These are phyloP conservation scores for Phoenix roebelenii DNA, from an alignment of 176 grass and related monocot species.

Conservation along the genomic window DNA sequence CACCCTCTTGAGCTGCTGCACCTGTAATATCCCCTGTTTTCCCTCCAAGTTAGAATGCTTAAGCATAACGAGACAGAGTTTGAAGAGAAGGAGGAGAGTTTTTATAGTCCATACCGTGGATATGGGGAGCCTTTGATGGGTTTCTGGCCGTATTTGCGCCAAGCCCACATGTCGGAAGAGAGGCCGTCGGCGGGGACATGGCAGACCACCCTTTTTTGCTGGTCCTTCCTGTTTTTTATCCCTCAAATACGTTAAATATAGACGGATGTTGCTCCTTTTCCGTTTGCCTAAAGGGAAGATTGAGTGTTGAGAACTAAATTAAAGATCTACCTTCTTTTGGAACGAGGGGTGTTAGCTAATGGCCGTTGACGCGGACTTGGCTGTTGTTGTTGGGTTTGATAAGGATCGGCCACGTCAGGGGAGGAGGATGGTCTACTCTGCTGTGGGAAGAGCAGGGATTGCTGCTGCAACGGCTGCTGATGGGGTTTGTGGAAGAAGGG, in stretches of 20 bases:
- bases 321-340: slow-evolving; percentile 29
- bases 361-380: background rate
- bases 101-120: slow-evolving; percentile 44
- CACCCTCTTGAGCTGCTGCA: slow-evolving; percentile 94
- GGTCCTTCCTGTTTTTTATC: slow-evolving; percentile 57
- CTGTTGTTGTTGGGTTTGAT: background rate
- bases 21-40: slow-evolving; percentile 75
- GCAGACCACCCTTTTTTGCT: slow-evolving; percentile 77
- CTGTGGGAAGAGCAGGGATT: background rate
- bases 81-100: too few relatives aligned
- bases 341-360: slow-evolving; percentile 3
- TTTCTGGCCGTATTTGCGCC: slow-evolving; percentile 98
- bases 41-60: too few relatives aligned
- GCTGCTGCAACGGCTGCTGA: background rate
- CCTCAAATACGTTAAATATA: too few relatives aligned
- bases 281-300: too few relatives aligned
- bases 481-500: background rate
- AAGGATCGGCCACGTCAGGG: background rate
- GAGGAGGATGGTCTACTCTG: background rate
- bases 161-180: slow-evolving; percentile 78
- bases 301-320: too few relatives aligned
- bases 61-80: too few relatives aligned
- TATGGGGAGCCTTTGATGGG: slow-evolving; percentile 98
- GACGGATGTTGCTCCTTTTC: too few relatives aligned
- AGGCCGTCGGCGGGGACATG: slow-evolving; percentile 68